Percentiles rank a stretch among this genome's conserved stretches.
Conservation (phyloP, 495 filamentous ascomycete species). For the Tuber borchii region DNA sequence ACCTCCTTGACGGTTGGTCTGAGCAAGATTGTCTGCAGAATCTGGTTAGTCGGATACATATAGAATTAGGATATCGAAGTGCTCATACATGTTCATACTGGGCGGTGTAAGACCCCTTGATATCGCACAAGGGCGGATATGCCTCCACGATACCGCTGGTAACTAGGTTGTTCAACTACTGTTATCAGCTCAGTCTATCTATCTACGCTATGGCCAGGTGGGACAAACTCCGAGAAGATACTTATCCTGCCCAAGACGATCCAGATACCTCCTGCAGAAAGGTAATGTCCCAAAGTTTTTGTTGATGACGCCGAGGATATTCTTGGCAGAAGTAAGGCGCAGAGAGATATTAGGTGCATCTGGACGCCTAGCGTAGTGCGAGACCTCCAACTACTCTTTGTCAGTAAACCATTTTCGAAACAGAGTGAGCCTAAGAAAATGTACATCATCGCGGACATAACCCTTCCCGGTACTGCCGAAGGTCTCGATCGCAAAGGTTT, state of each 20-base stretch:
- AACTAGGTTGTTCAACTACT: constrained; percentile 80
- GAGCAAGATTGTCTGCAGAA: constrained; percentile 70
- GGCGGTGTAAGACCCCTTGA: constrained; percentile 91
- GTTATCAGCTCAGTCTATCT: constrained; percentile 23
- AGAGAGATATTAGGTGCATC: constrained; percentile 63
- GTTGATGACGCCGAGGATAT: constrained; percentile 74
- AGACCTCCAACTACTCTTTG: constrained; percentile 54
- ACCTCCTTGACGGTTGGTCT: constrained; percentile 87
- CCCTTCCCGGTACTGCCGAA: constrained; percentile 90
- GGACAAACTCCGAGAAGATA: constrained; percentile 71
- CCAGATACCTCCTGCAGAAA: constrained; percentile 78
- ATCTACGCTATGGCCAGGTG: not conserved
- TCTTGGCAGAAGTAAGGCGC: constrained; percentile 69
- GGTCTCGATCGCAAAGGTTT: constrained; percentile 88
- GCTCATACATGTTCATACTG: constrained; percentile 84
- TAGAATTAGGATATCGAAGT: not conserved
- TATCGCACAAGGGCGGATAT: constrained; percentile 82
- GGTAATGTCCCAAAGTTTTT: constrained; percentile 89
- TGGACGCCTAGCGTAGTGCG: constrained; percentile 63
- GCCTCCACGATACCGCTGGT: constrained; percentile 76
- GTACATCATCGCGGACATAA: constrained; percentile 69
- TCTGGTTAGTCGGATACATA: constrained; percentile 34
- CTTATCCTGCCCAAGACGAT: constrained; percentile 78
- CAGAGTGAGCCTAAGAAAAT: constrained; percentile 2
- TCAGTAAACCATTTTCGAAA: constrained; percentile 15